phyloP scores from a whole-genome alignment of 345 rosid genomes.

The Salix suchowensis region DNA sequence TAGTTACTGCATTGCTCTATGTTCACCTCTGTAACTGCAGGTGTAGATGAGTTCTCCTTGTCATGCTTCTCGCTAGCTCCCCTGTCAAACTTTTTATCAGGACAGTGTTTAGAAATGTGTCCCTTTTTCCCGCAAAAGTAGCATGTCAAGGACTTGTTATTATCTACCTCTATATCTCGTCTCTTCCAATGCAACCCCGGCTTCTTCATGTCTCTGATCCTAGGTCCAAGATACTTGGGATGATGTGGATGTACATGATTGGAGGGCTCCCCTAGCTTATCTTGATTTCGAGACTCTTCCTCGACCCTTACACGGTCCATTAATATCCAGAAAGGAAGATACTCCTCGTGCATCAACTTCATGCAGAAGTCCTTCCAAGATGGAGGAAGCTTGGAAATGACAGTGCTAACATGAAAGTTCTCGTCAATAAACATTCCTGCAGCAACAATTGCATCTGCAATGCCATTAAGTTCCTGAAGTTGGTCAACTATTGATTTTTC shows the following conservation, averaged over 20 bases:
- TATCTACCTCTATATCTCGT: constrained; percentile 31
- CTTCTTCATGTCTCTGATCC: constrained; percentile 34
- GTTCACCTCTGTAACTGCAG: constrained; percentile 15
- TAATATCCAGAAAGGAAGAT: constrained; percentile 48
- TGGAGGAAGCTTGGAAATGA: constrained; percentile 71
- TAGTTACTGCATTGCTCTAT: constrained; percentile 11
- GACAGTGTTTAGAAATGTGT: constrained; percentile 52
- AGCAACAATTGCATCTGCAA: constrained; percentile 61
- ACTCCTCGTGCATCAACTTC: constrained; percentile 50
- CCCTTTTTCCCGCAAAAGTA: constrained; percentile 62
- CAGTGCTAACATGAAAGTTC: constrained; percentile 63
- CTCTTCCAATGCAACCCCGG: constrained; percentile 34
- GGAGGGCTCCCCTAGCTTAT: constrained; percentile 24
- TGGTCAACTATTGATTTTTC: constrained; percentile 54
- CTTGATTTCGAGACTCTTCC: constrained; percentile 40
- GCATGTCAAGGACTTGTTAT: constrained; percentile 31
- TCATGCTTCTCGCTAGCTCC: constrained; percentile 23
- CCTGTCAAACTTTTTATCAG: constrained; percentile 31
- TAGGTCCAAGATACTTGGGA: constrained; percentile 31
- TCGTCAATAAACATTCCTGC: constrained; percentile 62
- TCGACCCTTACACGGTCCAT: constrained; percentile 54
- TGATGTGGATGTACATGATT: constrained; percentile 19
- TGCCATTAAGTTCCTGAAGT: constrained; percentile 55
- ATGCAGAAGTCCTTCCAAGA: constrained; percentile 74
- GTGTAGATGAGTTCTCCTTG: constrained; percentile 5